Evolutionary conservation across 441 rosid species (phyloP).

Genomic region (Adansonia grandidieri): DNA sequence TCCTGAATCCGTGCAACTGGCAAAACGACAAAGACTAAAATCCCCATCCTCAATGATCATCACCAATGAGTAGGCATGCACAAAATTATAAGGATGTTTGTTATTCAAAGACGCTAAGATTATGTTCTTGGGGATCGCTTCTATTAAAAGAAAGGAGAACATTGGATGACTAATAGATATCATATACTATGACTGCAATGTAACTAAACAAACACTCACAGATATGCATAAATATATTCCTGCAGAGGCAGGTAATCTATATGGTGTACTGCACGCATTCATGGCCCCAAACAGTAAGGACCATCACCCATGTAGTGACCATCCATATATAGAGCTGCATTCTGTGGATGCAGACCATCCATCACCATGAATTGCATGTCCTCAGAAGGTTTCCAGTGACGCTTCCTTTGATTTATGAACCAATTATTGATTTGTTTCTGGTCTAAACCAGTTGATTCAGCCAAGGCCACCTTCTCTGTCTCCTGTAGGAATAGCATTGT

Average conservation of each 20-base stretch:
- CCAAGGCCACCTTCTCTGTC: constrained; percentile 91
- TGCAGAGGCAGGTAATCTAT: too few relatives aligned
- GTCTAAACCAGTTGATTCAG: constrained; percentile 93
- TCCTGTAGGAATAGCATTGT: constrained; percentile 47
- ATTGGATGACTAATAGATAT: background rate
- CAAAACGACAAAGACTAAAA: background rate
- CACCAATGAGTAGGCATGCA: constrained; percentile 16
- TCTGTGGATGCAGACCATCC: constrained; percentile 89
- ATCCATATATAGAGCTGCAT: constrained; percentile 85
- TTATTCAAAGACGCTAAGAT: constrained; percentile 10
- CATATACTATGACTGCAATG: background rate
- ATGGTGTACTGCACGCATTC: background rate
- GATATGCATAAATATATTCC: background rate
- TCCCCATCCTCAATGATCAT: constrained; percentile 12
- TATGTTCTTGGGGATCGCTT: constrained; percentile 10
- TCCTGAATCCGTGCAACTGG: constrained; percentile 20
- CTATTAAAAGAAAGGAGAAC: background rate
- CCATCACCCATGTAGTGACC: constrained; percentile 89
- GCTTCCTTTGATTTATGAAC: constrained; percentile 96
- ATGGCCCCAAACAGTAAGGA: constrained; percentile 87
- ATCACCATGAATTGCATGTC: constrained; percentile 99
- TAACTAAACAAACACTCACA: background rate
- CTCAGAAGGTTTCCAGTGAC: constrained; percentile 99
- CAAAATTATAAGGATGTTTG: constrained; percentile 29
- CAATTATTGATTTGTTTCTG: constrained; percentile 97